Evolutionary conservation across 1,284 basidiomycete genomes (phyloP).

Genomic region (Puccinia novopanici): DNA sequence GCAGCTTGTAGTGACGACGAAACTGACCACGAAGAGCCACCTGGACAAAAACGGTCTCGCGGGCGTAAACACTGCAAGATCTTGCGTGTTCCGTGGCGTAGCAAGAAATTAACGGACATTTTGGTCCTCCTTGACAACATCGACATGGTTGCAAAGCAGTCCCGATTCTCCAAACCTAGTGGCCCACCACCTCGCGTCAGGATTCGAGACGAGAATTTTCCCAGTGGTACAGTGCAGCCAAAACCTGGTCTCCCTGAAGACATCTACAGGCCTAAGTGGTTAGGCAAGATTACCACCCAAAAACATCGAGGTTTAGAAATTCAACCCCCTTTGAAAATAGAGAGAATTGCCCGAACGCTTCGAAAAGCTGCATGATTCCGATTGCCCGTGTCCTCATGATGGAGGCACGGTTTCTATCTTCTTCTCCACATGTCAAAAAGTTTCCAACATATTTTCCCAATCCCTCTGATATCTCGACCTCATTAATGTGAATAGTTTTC

Average conservation of each 20-base stretch:
- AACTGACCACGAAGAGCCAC: neutral
- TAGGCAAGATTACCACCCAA: neutral
- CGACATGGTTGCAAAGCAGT: neutral
- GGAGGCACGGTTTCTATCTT: no score
- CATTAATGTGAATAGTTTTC: no score
- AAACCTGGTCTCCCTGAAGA: neutral
- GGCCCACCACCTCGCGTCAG: neutral
- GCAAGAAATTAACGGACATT: neutral
- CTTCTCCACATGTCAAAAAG: no score
- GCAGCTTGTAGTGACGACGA: constrained; percentile 12
- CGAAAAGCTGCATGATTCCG: no score
- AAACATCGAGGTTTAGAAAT: neutral
- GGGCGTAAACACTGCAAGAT: neutral
- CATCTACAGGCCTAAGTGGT: neutral
- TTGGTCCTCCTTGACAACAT: neutral
- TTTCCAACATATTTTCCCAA: no score
- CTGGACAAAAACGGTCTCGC: neutral
- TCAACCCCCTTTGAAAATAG: no score
- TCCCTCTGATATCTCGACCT: no score
- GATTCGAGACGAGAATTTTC: neutral
- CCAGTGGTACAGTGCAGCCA: neutral
- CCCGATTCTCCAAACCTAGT: neutral
- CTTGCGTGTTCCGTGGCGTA: neutral
- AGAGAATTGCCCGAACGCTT: no score
- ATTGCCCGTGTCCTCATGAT: no score